These are phyloP conservation scores for Crithidia sp. DNA, from an alignment of 208 protist genomes.

Conservation along the genomic window DNA sequence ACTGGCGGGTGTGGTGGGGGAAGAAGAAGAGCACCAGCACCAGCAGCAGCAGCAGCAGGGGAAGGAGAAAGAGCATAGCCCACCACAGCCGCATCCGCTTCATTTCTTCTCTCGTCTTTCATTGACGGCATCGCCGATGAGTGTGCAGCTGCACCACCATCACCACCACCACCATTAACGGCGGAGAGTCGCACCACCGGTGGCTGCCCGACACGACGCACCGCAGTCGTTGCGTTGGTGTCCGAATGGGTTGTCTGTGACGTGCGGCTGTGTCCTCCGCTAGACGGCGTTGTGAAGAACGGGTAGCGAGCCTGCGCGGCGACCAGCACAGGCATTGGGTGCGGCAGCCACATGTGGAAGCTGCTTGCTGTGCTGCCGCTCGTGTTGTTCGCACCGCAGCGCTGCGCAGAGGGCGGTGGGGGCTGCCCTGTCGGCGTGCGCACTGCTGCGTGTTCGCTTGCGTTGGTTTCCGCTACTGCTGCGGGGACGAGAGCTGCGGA, in stretches of 20 bases:
- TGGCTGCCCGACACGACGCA: neutral
- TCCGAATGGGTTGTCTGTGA: neutral
- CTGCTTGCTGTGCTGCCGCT: conserved; percentile 33
- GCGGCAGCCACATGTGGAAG: conserved; percentile 37
- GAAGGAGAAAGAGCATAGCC: too few relatives aligned
- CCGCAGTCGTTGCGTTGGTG: neutral
- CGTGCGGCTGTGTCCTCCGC: neutral
- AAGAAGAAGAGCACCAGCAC: neutral
- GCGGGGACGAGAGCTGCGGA: too few relatives aligned
- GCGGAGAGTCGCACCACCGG: conserved; percentile 9
- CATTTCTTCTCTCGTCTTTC: too few relatives aligned
- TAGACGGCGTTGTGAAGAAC: conserved; percentile 14
- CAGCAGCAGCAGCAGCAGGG: neutral
- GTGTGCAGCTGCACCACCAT: neutral
- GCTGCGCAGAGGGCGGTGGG: too few relatives aligned
- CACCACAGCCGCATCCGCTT: too few relatives aligned
- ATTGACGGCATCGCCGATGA: too few relatives aligned
- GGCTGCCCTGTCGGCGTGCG: too few relatives aligned
- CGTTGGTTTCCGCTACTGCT: too few relatives aligned
- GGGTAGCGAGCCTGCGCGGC: conserved; percentile 21
- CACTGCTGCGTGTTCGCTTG: too few relatives aligned
- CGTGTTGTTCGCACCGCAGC: too few relatives aligned
- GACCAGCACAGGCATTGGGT: conserved; percentile 2
- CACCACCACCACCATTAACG: neutral
- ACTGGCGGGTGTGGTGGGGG: too few relatives aligned